Percentiles rank a stretch among this genome's conserved stretches.
These are phyloP conservation scores for Talaromyces sp. DNA, from an alignment of 2,329 filamentous ascomycete species.

Conservation along the genomic window DNA sequence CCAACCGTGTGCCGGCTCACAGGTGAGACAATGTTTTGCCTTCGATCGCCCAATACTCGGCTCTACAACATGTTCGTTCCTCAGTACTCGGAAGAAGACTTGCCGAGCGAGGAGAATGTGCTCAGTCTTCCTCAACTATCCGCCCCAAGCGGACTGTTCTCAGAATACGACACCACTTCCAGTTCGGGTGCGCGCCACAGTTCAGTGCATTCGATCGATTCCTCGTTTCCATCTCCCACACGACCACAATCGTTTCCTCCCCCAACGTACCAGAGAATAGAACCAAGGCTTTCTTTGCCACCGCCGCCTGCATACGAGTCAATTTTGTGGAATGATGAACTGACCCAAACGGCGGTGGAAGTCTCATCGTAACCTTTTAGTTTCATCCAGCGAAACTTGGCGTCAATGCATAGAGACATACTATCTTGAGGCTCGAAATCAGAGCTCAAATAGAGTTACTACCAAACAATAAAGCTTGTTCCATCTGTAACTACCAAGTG, in stretches of 20 bases:
- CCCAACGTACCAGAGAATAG: background rate
- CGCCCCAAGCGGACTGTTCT: background rate
- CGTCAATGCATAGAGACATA: background rate
- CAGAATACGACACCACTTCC: background rate
- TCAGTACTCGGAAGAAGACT: conserved; percentile 3
- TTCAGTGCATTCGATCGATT: background rate
- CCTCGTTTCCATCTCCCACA: background rate
- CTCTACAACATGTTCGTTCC: conserved; percentile 4
- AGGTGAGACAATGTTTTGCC: conserved; percentile 5
- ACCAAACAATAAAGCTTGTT: background rate
- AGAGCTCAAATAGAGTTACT: background rate
- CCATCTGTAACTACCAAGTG: background rate
- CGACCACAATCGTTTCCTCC: background rate
- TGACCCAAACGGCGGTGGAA: background rate
- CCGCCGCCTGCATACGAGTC: conserved; percentile 8
- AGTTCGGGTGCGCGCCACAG: background rate
- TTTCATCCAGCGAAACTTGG: background rate
- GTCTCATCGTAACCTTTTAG: background rate
- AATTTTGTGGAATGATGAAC: background rate
- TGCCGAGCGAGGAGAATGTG: background rate
- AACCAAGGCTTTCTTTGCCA: background rate
- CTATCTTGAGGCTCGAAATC: background rate
- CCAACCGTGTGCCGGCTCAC: conserved; percentile 9
- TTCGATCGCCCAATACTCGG: conserved; percentile 5
- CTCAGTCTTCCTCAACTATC: background rate